Evolutionary conservation across 2,329 filamentous ascomycete genomes (phyloP).

Genomic region (Cladosporium halotolerans): DNA sequence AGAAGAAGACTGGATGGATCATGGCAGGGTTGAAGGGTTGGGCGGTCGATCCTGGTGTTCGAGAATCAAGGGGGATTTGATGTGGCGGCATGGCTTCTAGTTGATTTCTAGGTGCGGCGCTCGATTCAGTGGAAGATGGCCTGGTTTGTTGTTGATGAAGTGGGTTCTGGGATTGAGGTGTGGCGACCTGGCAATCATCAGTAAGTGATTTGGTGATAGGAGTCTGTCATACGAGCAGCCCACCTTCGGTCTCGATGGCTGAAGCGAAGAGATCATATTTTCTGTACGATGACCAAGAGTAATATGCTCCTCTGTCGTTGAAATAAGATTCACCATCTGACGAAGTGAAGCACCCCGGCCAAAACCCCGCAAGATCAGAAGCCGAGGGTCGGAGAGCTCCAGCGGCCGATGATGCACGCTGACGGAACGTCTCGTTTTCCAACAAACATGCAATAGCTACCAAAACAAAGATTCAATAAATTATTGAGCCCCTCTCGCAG

Average conservation of each 20-base stretch:
- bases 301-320: slow-evolving; percentile 18
- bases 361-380: slow-evolving; percentile 6
- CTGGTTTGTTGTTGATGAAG: slow-evolving; percentile 13
- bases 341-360: background rate
- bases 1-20: slow-evolving; percentile 72
- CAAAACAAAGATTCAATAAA: too few relatives aligned
- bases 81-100: slow-evolving; percentile 44
- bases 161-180: background rate
- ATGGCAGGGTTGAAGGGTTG: slow-evolving; percentile 50
- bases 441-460: too few relatives aligned
- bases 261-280: slow-evolving; percentile 31
- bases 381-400: slow-evolving; percentile 1
- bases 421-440: background rate
- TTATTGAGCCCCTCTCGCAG: background rate
- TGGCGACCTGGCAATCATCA: background rate
- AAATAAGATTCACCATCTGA: background rate
- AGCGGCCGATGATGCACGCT: background rate
- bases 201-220: too few relatives aligned
- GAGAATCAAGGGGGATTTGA: slow-evolving; percentile 6
- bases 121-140: slow-evolving; percentile 25
- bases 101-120: slow-evolving; percentile 30
- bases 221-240: background rate
- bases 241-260: slow-evolving; percentile 37
- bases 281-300: background rate
- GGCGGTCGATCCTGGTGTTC: slow-evolving; percentile 7